Conservation (phyloP, 305 asterid genomes). For the Fraxinus sp. region DNA sequence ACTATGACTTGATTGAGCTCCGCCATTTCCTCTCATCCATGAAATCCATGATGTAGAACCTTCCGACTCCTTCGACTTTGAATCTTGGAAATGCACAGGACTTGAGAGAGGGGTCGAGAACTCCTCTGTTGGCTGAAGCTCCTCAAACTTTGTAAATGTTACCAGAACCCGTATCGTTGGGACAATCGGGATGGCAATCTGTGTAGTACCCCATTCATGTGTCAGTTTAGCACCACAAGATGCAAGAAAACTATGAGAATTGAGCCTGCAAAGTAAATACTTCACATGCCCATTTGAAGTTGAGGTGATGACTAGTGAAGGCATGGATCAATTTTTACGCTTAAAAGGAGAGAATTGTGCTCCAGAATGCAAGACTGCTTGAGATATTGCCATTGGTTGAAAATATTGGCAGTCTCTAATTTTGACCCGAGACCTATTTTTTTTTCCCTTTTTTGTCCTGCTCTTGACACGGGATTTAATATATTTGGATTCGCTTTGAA, state of each 20-base stretch:
- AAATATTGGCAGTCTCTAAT: background rate
- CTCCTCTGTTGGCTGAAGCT: constrained; percentile 87
- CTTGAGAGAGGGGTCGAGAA: constrained; percentile 95
- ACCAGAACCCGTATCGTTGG: constrained; percentile 94
- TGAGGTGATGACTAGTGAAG: background rate
- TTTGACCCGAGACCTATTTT: background rate
- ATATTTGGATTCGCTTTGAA: background rate
- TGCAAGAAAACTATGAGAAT: constrained; percentile 6
- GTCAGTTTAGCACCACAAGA: constrained; percentile 17
- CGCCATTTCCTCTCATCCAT: constrained; percentile 92
- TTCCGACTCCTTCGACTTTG: constrained; percentile 67
- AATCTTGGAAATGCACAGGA: constrained; percentile 88
- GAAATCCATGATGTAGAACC: constrained; percentile 88
- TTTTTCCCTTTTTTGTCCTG: background rate
- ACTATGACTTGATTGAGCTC: constrained; percentile 72
- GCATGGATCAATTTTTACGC: background rate
- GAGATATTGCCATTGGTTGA: background rate
- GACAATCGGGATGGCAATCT: constrained; percentile 95
- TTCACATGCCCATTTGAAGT: background rate
- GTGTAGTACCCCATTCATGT: constrained; percentile 21
- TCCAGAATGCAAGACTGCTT: background rate
- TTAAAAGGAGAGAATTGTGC: background rate
- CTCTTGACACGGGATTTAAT: background rate
- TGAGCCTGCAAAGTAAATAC: constrained; percentile 1
- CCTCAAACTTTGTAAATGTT: constrained; percentile 94